These are phyloP conservation scores for Penicillium sp. DNA, from an alignment of 2,329 filamentous ascomycete genomes.

Conservation along the genomic window DNA sequence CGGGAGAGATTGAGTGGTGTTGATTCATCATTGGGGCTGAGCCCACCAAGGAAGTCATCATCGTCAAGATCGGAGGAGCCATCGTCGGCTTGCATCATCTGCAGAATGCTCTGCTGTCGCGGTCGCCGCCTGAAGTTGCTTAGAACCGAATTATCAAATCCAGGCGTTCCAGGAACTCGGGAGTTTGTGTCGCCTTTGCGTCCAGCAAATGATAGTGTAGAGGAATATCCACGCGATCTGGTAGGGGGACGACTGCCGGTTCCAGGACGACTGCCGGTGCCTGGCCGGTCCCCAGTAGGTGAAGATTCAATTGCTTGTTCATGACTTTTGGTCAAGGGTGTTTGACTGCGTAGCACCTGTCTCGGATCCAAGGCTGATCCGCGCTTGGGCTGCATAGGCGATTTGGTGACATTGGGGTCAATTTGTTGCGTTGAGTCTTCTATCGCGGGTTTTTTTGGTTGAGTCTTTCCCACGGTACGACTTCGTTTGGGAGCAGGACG, in stretches of 20 bases:
- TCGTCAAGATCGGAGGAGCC: slow-evolving; percentile 38
- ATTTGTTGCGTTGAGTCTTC: slow-evolving; percentile 6
- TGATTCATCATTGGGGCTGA: slow-evolving; percentile 47
- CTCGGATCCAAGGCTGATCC: slow-evolving; percentile 18
- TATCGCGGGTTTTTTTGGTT: not conserved
- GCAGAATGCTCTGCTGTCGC: slow-evolving; percentile 46
- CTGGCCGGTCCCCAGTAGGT: slow-evolving; percentile 31
- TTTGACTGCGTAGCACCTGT: slow-evolving; percentile 28
- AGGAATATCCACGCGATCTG: slow-evolving; percentile 41
- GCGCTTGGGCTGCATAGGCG: slow-evolving; percentile 13
- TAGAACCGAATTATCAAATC: slow-evolving; percentile 43
- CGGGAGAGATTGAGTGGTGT: slow-evolving; percentile 42
- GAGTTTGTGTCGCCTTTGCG: slow-evolving; percentile 37
- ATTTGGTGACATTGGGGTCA: slow-evolving; percentile 13
- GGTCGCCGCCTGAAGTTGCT: slow-evolving; percentile 46
- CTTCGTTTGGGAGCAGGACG: slow-evolving; percentile 26
- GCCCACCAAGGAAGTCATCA: slow-evolving; percentile 44
- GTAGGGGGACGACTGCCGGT: slow-evolving; percentile 38
- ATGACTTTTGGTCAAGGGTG: slow-evolving; percentile 31
- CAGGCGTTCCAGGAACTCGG: slow-evolving; percentile 41
- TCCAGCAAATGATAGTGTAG: slow-evolving; percentile 39
- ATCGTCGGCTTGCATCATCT: slow-evolving; percentile 45
- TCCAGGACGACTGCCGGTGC: slow-evolving; percentile 34
- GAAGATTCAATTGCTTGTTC: slow-evolving; percentile 39
- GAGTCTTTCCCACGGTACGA: slow-evolving; percentile 13